Conservation (phyloP, 108 stramenopile species). For the Cylindrotheca fusiformis region DNA sequence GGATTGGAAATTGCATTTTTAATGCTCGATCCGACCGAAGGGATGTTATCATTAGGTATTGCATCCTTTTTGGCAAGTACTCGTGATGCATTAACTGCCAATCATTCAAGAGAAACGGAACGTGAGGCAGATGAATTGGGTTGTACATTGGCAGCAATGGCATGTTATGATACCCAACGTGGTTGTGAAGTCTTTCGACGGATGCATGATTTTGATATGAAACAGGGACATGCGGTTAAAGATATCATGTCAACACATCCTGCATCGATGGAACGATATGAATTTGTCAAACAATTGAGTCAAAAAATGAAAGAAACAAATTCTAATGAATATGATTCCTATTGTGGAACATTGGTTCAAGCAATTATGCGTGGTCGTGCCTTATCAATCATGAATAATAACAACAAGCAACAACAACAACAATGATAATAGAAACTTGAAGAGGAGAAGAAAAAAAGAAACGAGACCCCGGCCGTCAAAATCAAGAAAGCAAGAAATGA, state of each 20-base stretch:
- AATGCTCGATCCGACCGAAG: conserved; percentile 83
- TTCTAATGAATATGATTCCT: no score
- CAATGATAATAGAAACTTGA: no score
- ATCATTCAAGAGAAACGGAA: conserved; percentile 71
- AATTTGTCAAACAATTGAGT: conserved; percentile 29
- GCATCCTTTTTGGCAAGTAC: conserved; percentile 56
- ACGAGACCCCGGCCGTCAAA: no score
- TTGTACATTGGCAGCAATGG: conserved; percentile 70
- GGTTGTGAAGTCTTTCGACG: conserved; percentile 68
- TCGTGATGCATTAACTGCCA: conserved; percentile 53
- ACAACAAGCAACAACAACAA: no score
- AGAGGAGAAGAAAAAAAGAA: no score
- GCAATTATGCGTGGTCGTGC: no score
- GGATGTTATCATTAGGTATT: conserved; percentile 56
- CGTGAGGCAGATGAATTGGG: conserved; percentile 75
- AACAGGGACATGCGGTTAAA: conserved; percentile 28
- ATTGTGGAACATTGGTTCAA: no score
- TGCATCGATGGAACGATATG: conserved; percentile 57
- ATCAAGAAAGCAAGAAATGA: no score
- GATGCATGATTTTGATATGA: conserved; percentile 64
- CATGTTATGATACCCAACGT: conserved; percentile 68
- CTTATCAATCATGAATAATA: no score
- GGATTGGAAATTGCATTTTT: conserved; percentile 76
- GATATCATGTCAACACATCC: conserved; percentile 53
- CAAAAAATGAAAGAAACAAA: not conserved